Conservation (phyloP, 1,284 basidiomycete species). For the Ganoderma leucocontextum region DNA sequence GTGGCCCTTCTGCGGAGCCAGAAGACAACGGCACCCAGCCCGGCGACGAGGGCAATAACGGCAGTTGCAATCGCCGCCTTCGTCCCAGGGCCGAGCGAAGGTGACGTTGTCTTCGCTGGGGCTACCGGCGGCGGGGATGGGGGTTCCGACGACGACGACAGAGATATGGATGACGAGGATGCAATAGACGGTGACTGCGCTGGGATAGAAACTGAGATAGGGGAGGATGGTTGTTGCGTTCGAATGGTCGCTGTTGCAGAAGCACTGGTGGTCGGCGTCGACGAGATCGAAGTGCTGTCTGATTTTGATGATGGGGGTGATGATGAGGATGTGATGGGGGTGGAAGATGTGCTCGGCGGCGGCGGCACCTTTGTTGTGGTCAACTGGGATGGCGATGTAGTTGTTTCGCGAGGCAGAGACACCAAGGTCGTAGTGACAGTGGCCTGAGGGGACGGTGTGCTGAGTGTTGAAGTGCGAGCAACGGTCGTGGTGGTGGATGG, state of each 20-base stretch:
- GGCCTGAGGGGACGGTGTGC: background rate
- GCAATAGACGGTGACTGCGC: background rate
- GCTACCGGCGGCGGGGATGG: background rate
- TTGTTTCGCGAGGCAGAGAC: too few species aligned
- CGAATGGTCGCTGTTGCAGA: background rate
- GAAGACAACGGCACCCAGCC: background rate
- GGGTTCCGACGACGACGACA: background rate
- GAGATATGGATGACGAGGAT: background rate
- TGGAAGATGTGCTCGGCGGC: background rate
- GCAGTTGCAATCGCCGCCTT: background rate
- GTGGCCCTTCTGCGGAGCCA: slow-evolving; percentile 1
- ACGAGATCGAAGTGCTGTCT: background rate
- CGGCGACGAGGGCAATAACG: background rate
- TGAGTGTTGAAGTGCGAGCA: background rate
- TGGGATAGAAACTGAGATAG: background rate
- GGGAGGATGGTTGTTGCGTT: background rate
- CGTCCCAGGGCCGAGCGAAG: background rate
- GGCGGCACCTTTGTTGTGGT: background rate
- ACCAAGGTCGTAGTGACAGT: background rate
- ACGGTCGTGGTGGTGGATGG: background rate
- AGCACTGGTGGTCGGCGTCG: background rate
- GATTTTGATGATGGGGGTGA: background rate
- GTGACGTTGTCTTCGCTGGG: background rate
- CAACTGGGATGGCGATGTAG: background rate
- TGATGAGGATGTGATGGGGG: background rate